A percentile compares a stretch with the other conserved stretches of the same genome.
Conservation (phyloP, 768 basidiomycete species). For the Leucosporidium scottii region DNA sequence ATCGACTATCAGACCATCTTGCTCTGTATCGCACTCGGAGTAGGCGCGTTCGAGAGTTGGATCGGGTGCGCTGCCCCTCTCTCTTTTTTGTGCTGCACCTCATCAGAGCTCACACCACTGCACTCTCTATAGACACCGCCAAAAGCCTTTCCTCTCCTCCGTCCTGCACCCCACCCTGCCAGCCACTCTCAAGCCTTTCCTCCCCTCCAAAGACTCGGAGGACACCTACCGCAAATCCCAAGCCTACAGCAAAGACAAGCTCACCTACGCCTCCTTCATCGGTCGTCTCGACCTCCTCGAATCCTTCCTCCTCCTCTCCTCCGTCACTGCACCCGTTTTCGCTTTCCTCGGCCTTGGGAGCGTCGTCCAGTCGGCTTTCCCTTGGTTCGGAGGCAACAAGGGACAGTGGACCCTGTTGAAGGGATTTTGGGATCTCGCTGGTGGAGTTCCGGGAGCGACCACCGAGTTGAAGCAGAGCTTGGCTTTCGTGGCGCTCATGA, state of each 20-base stretch:
- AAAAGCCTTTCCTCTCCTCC: conserved; percentile 64
- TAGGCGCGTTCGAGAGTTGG: conserved; percentile 79
- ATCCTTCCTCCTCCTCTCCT: conserved; percentile 16
- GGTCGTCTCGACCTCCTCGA: conserved; percentile 52
- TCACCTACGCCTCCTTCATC: conserved; percentile 79
- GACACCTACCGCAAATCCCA: conserved; percentile 81
- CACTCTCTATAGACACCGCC: conserved; percentile 53
- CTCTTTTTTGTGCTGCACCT: too few relatives aligned
- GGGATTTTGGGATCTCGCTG: conserved; percentile 24
- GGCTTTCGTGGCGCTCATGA: conserved; percentile 22
- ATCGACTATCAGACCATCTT: conserved; percentile 72
- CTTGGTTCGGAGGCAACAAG: background rate
- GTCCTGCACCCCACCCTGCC: conserved; percentile 54
- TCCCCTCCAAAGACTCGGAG: conserved; percentile 54
- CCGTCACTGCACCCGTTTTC: background rate
- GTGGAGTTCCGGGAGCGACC: background rate
- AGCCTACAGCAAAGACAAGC: conserved; percentile 83
- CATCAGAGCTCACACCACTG: background rate
- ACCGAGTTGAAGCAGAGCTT: conserved; percentile 24
- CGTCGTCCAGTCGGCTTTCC: background rate
- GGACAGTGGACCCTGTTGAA: conserved; percentile 23
- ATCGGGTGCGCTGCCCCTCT: conserved; percentile 58
- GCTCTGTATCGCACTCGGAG: conserved; percentile 66
- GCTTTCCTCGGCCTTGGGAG: background rate
- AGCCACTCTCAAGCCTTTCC: conserved; percentile 59